Percentiles rank a stretch among this genome's conserved stretches.
phyloP scores from a whole-genome alignment of 768 basidiomycete species.

The Tephrocybe sp. region DNA sequence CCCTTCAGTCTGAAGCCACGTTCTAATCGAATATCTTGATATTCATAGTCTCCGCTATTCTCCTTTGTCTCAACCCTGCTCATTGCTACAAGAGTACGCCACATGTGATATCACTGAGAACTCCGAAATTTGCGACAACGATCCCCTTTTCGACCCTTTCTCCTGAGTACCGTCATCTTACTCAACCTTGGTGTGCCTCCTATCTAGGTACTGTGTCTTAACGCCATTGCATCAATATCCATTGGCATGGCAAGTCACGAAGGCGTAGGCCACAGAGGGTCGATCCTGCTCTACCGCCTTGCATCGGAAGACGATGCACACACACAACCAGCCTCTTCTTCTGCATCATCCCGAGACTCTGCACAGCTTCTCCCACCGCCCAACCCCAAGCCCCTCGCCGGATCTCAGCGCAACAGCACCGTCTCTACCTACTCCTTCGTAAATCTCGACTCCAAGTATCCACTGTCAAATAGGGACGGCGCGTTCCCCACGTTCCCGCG shows the following conservation, averaged over 20 bases:
- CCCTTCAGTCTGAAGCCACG: too few species aligned
- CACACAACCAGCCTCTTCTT: background rate
- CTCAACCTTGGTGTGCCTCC: too few species aligned
- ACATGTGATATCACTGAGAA: too few species aligned
- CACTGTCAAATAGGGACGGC: constrained; percentile 14
- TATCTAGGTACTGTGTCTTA: too few species aligned
- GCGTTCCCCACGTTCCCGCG: constrained; percentile 24
- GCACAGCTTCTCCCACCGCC: constrained; percentile 17
- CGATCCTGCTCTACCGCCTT: constrained; percentile 27
- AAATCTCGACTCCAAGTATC: constrained; percentile 21
- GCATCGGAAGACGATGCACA: constrained; percentile 19
- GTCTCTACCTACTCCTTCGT: constrained; percentile 17
- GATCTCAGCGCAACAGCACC: constrained; percentile 12
- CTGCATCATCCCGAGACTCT: constrained; percentile 1
- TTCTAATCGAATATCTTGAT: too few species aligned
- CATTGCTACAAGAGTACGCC: too few species aligned
- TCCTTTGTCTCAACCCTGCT: too few species aligned
- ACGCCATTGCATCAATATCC: too few species aligned
- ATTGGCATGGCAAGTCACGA: background rate
- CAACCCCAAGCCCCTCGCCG: constrained; percentile 14
- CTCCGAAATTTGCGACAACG: too few species aligned
- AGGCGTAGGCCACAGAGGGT: constrained; percentile 16
- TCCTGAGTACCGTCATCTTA: too few species aligned
- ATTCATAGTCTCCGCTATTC: too few species aligned
- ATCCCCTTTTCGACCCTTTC: too few species aligned